Conservation (phyloP, 805 yeast genomes). For the Komagataella pseudopastoris region DNA sequence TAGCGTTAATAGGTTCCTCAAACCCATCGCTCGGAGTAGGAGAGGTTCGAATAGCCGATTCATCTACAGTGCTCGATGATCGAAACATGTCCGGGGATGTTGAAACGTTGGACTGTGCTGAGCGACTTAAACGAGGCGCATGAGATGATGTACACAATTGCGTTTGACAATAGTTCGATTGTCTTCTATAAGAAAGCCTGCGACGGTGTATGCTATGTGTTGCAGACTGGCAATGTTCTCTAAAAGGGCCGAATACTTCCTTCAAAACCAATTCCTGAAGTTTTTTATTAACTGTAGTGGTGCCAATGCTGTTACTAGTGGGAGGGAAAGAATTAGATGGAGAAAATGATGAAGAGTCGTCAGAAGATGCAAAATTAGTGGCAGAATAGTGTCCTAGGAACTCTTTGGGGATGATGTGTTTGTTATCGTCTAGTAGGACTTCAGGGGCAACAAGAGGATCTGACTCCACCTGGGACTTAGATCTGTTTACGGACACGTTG, state of each 20-base stretch:
- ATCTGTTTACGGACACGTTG: constrained; percentile 3
- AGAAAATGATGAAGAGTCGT: not conserved
- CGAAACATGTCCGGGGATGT: not conserved
- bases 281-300: constrained; percentile 60
- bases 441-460: constrained; percentile 36
- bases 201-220: not conserved
- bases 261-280: constrained; percentile 56
- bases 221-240: constrained; percentile 13
- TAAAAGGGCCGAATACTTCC: constrained; percentile 55
- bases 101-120: not conserved
- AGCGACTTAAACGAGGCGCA: not conserved
- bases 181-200: not conserved
- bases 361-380: not conserved
- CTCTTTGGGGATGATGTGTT: constrained; percentile 80
- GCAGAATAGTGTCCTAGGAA: constrained; percentile 50
- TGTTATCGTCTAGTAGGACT: constrained; percentile 85
- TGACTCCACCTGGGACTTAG: constrained; percentile 6
- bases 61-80: not conserved
- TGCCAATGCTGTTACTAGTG: constrained; percentile 21
- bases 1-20: not conserved
- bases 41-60: not conserved
- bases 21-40: not conserved
- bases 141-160: not conserved
- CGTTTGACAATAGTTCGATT: not conserved
- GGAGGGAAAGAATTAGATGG: constrained; percentile 2